Conservation (phyloP, 2,329 filamentous ascomycete species). For the Macroventuria anomochaeta region DNA sequence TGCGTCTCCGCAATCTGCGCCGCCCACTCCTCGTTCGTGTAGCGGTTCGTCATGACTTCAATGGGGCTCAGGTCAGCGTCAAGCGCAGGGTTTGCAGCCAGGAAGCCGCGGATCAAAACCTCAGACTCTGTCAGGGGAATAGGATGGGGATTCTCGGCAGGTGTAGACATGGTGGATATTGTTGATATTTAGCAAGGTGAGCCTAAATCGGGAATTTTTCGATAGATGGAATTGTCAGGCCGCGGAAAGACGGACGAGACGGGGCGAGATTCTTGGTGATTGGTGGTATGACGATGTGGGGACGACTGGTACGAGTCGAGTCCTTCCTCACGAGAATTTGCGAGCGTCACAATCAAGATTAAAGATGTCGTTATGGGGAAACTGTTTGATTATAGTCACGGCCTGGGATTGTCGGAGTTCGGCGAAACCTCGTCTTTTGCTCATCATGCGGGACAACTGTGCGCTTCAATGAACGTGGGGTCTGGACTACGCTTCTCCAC, state of each 20-base stretch:
- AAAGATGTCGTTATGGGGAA: neutral
- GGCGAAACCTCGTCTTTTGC: constrained; percentile 37
- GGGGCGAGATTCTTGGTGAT: constrained; percentile 5
- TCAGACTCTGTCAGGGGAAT: constrained; percentile 43
- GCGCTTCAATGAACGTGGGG: constrained; percentile 26
- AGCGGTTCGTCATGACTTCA: constrained; percentile 50
- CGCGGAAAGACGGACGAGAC: constrained; percentile 13
- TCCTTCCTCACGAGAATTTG: constrained; percentile 9
- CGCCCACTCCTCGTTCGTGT: constrained; percentile 56
- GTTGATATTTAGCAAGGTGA: constrained; percentile 11
- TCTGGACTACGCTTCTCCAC: constrained; percentile 28
- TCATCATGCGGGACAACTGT: constrained; percentile 34
- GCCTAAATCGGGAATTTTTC: constrained; percentile 13
- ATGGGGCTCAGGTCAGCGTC: constrained; percentile 37
- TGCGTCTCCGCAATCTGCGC: constrained; percentile 50
- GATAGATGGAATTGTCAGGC: constrained; percentile 12
- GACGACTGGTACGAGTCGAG: constrained; percentile 12
- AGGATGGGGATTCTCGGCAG: constrained; percentile 28
- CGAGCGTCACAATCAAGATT: constrained; percentile 1
- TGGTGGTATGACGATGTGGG: constrained; percentile 19
- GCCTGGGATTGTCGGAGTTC: constrained; percentile 37
- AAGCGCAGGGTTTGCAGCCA: constrained; percentile 43
- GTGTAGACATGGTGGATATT: constrained; percentile 22
- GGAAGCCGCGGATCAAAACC: constrained; percentile 41
- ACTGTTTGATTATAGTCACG: constrained; percentile 27